Percentiles rank a stretch among this genome's conserved stretches.
Evolutionary conservation across 495 filamentous ascomycete genomes (phyloP).

Genomic region (Penicillium maclennaniae): DNA sequence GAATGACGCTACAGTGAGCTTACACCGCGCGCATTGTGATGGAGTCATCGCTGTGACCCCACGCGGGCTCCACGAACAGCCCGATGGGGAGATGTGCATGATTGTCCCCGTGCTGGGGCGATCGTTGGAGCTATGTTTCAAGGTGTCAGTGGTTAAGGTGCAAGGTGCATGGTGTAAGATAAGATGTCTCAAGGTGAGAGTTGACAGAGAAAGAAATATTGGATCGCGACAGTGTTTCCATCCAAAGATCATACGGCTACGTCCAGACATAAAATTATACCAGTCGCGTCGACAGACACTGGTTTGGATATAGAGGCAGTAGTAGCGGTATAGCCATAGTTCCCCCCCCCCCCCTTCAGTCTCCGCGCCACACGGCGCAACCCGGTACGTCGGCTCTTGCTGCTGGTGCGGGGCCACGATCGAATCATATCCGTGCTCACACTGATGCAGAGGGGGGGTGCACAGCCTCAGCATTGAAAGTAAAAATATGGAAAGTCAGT

Average conservation of each 20-base stretch:
- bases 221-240: neutral
- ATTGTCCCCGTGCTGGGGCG: slow-evolving; percentile 2
- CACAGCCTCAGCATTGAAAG: slow-evolving; percentile 19
- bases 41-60: slow-evolving; percentile 15
- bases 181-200: neutral
- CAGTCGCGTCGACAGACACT: too few species aligned
- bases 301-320: too few species aligned
- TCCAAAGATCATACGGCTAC: neutral
- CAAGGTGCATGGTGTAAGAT: too few species aligned
- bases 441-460: slow-evolving; percentile 7
- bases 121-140: slow-evolving; percentile 7
- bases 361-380: slow-evolving; percentile 21
- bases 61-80: slow-evolving; percentile 12
- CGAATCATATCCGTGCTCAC: slow-evolving; percentile 14
- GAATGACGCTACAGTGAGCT: slow-evolving; percentile 3
- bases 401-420: slow-evolving; percentile 22
- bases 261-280: neutral
- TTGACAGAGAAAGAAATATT: neutral
- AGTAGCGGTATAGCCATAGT: neutral
- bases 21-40: slow-evolving; percentile 4
- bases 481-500: neutral
- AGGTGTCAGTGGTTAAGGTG: neutral
- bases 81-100: slow-evolving; percentile 22
- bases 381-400: slow-evolving; percentile 16
- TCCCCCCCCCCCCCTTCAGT: neutral